Conservation (phyloP, 2,329 filamentous ascomycete species). For the Fusarium sp. region DNA sequence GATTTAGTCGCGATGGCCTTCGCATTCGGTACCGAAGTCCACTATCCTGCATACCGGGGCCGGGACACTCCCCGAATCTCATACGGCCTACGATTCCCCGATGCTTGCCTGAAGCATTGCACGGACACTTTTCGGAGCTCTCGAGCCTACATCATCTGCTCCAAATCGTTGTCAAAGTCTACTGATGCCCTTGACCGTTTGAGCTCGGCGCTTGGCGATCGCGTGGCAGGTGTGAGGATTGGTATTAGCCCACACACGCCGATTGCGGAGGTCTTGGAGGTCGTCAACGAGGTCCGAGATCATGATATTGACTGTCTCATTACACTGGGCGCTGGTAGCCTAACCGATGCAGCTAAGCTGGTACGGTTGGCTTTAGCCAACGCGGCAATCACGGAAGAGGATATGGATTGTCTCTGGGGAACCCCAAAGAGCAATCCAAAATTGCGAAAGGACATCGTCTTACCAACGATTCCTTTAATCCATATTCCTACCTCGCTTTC, state of each 20-base stretch:
- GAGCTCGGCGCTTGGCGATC: conserved; percentile 56
- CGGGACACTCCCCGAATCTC: conserved; percentile 16
- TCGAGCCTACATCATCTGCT: conserved; percentile 44
- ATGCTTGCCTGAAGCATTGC: conserved; percentile 20
- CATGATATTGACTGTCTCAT: conserved; percentile 64
- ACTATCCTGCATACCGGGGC: conserved; percentile 7
- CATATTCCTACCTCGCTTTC: conserved; percentile 56
- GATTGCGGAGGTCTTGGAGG: conserved; percentile 66
- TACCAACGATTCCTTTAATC: conserved; percentile 51
- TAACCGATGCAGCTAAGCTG: conserved; percentile 70
- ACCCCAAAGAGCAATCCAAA: conserved; percentile 44
- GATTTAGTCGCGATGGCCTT: conserved; percentile 9
- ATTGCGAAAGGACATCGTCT: conserved; percentile 14
- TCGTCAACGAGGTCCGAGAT: conserved; percentile 58
- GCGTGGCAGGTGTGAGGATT: conserved; percentile 61
- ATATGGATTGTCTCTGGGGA: conserved; percentile 56
- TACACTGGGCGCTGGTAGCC: conserved; percentile 68
- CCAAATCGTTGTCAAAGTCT: conserved; percentile 62
- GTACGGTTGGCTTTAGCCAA: conserved; percentile 66
- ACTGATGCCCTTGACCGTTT: conserved; percentile 62
- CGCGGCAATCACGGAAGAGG: conserved; percentile 54
- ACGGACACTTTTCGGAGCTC: background rate
- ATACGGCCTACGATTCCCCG: conserved; percentile 17
- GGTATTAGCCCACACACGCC: conserved; percentile 70
- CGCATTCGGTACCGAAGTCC: conserved; percentile 10